Evolutionary conservation across 164 flowering plant species (phyloP).

Genomic region (Vitis rotundifolia): DNA sequence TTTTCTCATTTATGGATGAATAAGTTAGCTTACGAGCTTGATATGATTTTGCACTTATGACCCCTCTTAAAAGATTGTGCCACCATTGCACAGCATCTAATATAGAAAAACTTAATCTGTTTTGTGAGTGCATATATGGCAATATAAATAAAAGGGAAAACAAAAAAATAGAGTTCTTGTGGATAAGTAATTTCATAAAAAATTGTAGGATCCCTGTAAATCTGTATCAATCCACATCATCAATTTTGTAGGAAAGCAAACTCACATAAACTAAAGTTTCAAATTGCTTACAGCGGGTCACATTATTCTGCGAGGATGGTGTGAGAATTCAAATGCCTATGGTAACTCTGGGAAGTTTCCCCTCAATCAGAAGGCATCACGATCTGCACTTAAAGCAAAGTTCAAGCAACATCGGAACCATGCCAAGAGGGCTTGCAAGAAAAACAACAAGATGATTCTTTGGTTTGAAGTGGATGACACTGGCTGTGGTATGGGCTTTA

Average conservation of each 20-base stretch:
- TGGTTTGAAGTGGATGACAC: slow-evolving; percentile 97
- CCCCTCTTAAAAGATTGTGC: not conserved
- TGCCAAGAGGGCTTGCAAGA: slow-evolving; percentile 40
- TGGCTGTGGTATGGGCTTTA: slow-evolving; percentile 75
- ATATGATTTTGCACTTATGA: not conserved
- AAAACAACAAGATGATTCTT: slow-evolving; percentile 60
- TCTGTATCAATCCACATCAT: too few species aligned
- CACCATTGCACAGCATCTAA: not conserved
- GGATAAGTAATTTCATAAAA: too few species aligned
- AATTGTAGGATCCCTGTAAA: too few species aligned
- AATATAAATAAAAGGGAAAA: too few species aligned
- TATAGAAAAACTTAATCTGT: too few species aligned
- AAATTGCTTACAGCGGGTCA: slow-evolving; percentile 75
- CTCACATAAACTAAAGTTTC: slow-evolving; percentile 1
- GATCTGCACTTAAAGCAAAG: slow-evolving; percentile 36
- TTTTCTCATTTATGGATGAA: not conserved
- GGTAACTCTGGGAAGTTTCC: slow-evolving; percentile 24
- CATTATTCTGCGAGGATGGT: slow-evolving; percentile 85
- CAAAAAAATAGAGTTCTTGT: too few species aligned
- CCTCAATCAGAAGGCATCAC: slow-evolving; percentile 37
- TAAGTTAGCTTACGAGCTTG: not conserved
- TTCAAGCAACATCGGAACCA: slow-evolving; percentile 49
- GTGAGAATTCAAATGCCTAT: slow-evolving; percentile 42
- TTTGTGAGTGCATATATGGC: too few species aligned
- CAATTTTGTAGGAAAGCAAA: not conserved